phyloP scores from a whole-genome alignment of 2,329 filamentous ascomycete genomes.

The Ramularia endophylla region DNA sequence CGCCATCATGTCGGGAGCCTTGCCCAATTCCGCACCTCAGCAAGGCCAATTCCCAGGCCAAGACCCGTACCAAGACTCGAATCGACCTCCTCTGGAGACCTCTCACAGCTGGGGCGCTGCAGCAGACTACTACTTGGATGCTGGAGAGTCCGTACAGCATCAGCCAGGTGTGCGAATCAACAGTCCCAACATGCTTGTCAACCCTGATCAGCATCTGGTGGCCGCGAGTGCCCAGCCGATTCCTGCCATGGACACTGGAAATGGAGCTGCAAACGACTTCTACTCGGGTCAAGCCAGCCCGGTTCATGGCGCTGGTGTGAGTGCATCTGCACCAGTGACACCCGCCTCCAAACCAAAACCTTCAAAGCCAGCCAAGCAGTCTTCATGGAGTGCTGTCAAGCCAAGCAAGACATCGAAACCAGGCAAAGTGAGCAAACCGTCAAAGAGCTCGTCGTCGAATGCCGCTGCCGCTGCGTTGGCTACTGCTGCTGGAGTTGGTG shows the following conservation, averaged over 20 bases:
- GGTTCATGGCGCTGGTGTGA: slow-evolving; percentile 9
- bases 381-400: slow-evolving; percentile 23
- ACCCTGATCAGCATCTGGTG: slow-evolving; percentile 54
- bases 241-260: slow-evolving; percentile 55
- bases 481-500: slow-evolving; percentile 40
- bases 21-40: slow-evolving; percentile 21
- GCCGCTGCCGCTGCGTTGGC: slow-evolving; percentile 32
- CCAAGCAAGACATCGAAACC: slow-evolving; percentile 12
- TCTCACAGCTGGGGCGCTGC: slow-evolving; percentile 46
- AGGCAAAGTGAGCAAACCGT: slow-evolving; percentile 16
- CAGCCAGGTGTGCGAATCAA: slow-evolving; percentile 56
- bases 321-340: slow-evolving; percentile 13
- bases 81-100: slow-evolving; percentile 35
- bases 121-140: slow-evolving; percentile 57
- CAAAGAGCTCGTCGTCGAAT: slow-evolving; percentile 30
- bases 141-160: slow-evolving; percentile 52
- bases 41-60: slow-evolving; percentile 54
- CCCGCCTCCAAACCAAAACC: slow-evolving; percentile 19
- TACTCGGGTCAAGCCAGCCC: no score
- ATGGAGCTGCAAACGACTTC: slow-evolving; percentile 54
- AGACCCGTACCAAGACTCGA: slow-evolving; percentile 37
- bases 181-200: slow-evolving; percentile 47
- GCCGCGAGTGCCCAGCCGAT: slow-evolving; percentile 46
- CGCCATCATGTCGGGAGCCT: slow-evolving; percentile 26
- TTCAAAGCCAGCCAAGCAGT: slow-evolving; percentile 30